Evolutionary conservation across 345 rosid species (phyloP).

Genomic region (Bruguiera parviflora): DNA sequence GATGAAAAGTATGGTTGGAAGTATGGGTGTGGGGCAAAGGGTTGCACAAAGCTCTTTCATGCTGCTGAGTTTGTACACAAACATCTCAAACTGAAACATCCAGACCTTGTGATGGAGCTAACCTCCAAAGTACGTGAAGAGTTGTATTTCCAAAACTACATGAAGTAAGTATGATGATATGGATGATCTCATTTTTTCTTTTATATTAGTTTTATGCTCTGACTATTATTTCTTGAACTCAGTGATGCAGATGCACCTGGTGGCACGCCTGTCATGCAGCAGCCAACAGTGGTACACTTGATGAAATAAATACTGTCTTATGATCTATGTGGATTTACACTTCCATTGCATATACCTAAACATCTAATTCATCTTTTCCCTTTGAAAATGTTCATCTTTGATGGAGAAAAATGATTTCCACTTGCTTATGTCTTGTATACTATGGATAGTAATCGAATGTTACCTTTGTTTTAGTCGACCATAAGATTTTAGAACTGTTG

Average conservation of each 20-base stretch:
- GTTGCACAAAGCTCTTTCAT: conserved; percentile 99
- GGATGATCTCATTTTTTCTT: background rate
- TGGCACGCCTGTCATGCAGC: conserved; percentile 88
- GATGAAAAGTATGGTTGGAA: conserved; percentile 99
- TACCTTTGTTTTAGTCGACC: too few species aligned
- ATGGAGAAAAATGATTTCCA: background rate
- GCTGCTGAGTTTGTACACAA: conserved; percentile 98
- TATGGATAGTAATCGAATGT: too few species aligned
- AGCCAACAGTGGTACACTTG: conserved; percentile 55
- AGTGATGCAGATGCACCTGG: conserved; percentile 99
- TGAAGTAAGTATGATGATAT: conserved; percentile 61
- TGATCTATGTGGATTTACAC: too few species aligned
- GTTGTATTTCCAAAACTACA: conserved; percentile 89
- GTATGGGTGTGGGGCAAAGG: conserved; percentile 99
- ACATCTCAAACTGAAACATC: conserved; percentile 97
- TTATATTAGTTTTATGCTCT: conserved; percentile 6
- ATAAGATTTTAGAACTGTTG: too few species aligned
- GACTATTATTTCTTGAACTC: conserved; percentile 24
- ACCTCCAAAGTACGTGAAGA: conserved; percentile 94
- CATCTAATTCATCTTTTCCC: background rate
- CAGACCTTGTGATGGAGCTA: conserved; percentile 69
- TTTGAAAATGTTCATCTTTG: background rate
- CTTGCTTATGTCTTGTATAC: too few species aligned
- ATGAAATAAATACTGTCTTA: background rate
- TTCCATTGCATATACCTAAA: too few species aligned